Conservation (phyloP, 2,329 filamentous ascomycete species). For the Alternaria incomplexa region DNA sequence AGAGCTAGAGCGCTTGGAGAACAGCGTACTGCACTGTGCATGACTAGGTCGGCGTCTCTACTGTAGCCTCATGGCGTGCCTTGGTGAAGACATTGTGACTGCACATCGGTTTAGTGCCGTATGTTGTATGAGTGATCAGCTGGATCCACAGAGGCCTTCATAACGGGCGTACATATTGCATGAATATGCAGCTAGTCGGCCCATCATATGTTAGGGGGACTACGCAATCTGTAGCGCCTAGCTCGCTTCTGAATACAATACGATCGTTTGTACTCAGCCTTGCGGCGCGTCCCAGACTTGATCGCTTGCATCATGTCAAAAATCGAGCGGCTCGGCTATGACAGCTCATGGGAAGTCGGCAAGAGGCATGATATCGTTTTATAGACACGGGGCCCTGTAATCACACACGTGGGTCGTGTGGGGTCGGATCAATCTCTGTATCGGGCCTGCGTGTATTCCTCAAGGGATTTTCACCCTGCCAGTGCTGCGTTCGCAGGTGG, state of each 20-base stretch:
- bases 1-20: slow-evolving; percentile 7
- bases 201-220: neutral
- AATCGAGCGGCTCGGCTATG: neutral
- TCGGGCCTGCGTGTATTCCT: neutral
- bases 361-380: slow-evolving; percentile 5
- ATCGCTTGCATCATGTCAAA: slow-evolving; percentile 6
- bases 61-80: slow-evolving; percentile 16
- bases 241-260: slow-evolving; percentile 7
- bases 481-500: neutral
- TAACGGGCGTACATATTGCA: slow-evolving; percentile 14
- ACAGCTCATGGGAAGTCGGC: neutral
- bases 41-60: slow-evolving; percentile 9
- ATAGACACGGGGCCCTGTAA: slow-evolving; percentile 9
- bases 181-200: slow-evolving; percentile 14
- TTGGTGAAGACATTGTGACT: slow-evolving; percentile 5
- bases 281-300: slow-evolving; percentile 1
- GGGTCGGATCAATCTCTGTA: slow-evolving; percentile 11
- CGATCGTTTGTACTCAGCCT: slow-evolving; percentile 11
- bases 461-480: neutral
- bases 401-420: slow-evolving; percentile 1
- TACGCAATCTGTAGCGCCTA: neutral
- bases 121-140: slow-evolving; percentile 10
- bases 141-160: slow-evolving; percentile 2
- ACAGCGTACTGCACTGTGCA: slow-evolving; percentile 13
- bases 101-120: slow-evolving; percentile 14